Percentiles rank a stretch among this genome's conserved stretches.
phyloP scores from a whole-genome alignment of 805 yeast genomes.

The Starmera dryadoides region DNA sequence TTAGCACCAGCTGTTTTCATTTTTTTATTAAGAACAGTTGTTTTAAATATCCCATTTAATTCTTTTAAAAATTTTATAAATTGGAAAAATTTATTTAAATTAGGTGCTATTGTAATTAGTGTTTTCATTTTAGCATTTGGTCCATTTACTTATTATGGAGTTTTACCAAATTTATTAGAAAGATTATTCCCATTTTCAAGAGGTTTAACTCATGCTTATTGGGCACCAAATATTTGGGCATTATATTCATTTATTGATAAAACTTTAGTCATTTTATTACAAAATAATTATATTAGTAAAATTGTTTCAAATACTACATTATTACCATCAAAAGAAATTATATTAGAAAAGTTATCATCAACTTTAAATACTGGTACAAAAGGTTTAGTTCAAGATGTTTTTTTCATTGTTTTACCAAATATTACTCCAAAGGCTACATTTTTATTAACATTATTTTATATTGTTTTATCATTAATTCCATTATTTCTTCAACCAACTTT shows the following conservation, averaged over 20 bases:
- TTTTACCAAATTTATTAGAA: conserved; percentile 53
- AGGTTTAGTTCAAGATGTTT: conserved; percentile 89
- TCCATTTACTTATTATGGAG: conserved; percentile 59
- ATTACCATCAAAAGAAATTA: conserved; percentile 24
- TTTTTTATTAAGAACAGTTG: conserved; percentile 69
- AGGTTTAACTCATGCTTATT: conserved; percentile 94
- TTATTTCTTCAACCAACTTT: conserved; percentile 63
- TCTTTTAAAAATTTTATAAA: conserved; percentile 30
- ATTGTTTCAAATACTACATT: conserved; percentile 28
- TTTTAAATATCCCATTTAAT: conserved; percentile 31
- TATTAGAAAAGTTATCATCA: conserved; percentile 23
- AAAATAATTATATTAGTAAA: conserved; percentile 29
- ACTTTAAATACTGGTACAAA: conserved; percentile 50
- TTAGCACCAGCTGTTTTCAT: conserved; percentile 92
- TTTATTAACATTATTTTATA: conserved; percentile 76
- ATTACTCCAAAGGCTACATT: conserved; percentile 76
- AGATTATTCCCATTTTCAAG: conserved; percentile 90
- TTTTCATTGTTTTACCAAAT: conserved; percentile 72
- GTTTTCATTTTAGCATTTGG: conserved; percentile 67
- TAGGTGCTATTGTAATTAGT: conserved; percentile 54
- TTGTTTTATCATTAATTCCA: conserved; percentile 69
- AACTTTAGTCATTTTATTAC: conserved; percentile 42
- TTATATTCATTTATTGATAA: conserved; percentile 80
- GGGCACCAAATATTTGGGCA: conserved; percentile 99
- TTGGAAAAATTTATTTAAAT: conserved; percentile 52